Evolutionary conservation across 352 stramenopile genomes (phyloP).

Genomic region (Phytophthora podocarpi): DNA sequence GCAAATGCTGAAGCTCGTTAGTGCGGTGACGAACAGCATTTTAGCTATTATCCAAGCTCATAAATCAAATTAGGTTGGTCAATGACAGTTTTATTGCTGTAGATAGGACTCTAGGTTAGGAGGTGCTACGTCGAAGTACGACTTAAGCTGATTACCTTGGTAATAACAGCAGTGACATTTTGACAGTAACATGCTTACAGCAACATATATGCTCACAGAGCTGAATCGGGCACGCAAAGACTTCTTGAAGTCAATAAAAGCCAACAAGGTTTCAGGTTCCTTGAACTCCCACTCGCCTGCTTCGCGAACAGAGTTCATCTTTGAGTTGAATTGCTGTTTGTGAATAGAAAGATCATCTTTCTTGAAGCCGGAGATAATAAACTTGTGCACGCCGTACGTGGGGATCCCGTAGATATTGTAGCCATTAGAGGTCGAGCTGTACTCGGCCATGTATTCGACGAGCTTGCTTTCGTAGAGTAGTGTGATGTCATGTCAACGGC

Average conservation of each 20-base stretch:
- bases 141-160: slow-evolving; percentile 1
- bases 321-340: slow-evolving; percentile 5
- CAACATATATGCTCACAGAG: slow-evolving; percentile 2
- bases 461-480: slow-evolving; percentile 5
- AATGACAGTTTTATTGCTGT: slow-evolving; percentile 10
- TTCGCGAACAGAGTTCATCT: slow-evolving; percentile 2
- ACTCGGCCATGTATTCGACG: background rate
- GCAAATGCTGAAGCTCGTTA: background rate
- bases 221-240: background rate
- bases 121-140: background rate
- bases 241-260: slow-evolving; percentile 10
- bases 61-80: too few relatives aligned
- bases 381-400: background rate
- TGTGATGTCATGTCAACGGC: background rate
- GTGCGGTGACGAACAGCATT: slow-evolving; percentile 1
- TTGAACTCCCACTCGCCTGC: slow-evolving; percentile 2
- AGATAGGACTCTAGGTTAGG: slow-evolving; percentile 3
- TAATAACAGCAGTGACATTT: slow-evolving; percentile 8
- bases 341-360: background rate
- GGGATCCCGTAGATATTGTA: slow-evolving; percentile 3
- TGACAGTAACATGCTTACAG: slow-evolving; percentile 3
- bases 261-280: slow-evolving; percentile 2
- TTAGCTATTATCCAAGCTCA: slow-evolving; percentile 3
- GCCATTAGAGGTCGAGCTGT: background rate
- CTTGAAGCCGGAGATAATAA: slow-evolving; percentile 1